Base-by-base conservation (phyloP, 352 stramenopile genomes). In the Phytopythium delawarense region DNA sequence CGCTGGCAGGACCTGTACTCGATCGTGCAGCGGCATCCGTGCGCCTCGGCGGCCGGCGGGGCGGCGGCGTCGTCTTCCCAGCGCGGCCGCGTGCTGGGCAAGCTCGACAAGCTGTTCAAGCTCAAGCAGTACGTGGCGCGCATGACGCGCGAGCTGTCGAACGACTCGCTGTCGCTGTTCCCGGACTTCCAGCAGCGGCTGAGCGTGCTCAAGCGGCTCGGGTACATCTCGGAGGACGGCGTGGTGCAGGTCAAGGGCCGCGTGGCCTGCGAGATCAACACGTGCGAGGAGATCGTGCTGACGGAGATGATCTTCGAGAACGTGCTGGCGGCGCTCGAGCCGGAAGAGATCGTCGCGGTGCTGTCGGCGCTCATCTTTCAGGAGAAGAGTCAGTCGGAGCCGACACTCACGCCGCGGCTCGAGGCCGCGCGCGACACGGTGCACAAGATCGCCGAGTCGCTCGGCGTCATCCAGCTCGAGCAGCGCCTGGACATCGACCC, bases 301-400 rank as follows among this genome's bases (percentile, higher is more conserved):
- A 99, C 97, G 0, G 98, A 99, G 76, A 98, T 99, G 85, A 96
- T 99, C 37, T 99, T 99, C 70, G 96, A 98, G 69, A 99, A 99
- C 55, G 88, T 99, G 25, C 70, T 99, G 28, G 96, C 97, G 37
- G 90, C 94, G 20, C 76, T 99, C 9, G 91, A 98, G 64, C 97
- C 97, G 6, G 92, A 97, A 59, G 97, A 99, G 78, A 98, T 98
- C 56, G 97, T 98, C 12, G 96, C 96, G 18, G 85, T 98, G 58
- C 81, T 99, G 6, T 98, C 92, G 60, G 91, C 93, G 40, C 72
- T 99, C 0, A 96, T 99, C 39, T 99, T 98, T 72, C 95, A 99
- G 65, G 92, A 98, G 65, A 98, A 96, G 49, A 89, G 79, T 15
- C 84, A 92, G 49, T 92, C 79, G 32, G 82, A 83, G 58, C 86